Conservation (phyloP, 352 stramenopile genomes). For the Stramenopiles sp. region DNA sequence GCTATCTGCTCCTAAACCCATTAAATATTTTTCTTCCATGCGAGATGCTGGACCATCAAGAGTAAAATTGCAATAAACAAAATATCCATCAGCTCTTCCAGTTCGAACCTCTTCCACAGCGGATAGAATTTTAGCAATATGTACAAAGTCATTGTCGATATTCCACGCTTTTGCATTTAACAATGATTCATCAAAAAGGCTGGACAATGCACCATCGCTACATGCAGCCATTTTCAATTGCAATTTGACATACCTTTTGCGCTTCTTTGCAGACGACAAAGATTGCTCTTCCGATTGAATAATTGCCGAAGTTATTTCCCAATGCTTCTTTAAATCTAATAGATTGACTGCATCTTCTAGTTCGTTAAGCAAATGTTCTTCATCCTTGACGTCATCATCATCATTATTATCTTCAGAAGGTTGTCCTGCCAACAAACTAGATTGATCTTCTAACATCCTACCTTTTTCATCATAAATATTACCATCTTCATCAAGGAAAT, state of each 20-base stretch:
- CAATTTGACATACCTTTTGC: background rate
- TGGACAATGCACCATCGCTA: background rate
- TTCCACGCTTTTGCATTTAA: background rate
- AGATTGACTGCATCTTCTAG: background rate
- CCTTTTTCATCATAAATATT: background rate
- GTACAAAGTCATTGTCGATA: background rate
- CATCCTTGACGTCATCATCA: background rate
- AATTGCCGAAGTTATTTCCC: background rate
- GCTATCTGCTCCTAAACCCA: background rate
- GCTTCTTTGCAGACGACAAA: background rate
- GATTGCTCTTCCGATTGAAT: background rate
- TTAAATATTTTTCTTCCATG: slow-evolving; percentile 1
- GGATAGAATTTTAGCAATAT: background rate
- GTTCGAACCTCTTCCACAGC: background rate
- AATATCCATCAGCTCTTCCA: background rate
- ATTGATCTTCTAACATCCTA: too few species aligned
- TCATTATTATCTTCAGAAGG: background rate
- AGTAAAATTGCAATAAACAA: background rate
- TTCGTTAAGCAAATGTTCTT: background rate
- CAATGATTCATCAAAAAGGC: background rate
- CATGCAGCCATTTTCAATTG: background rate
- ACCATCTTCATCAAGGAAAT: background rate
- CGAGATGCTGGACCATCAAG: background rate
- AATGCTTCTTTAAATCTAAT: background rate
- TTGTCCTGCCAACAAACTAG: too few species aligned